Base-by-base conservation (phyloP, 106 monocot genomes). In the Agapanthus africanus region DNA sequence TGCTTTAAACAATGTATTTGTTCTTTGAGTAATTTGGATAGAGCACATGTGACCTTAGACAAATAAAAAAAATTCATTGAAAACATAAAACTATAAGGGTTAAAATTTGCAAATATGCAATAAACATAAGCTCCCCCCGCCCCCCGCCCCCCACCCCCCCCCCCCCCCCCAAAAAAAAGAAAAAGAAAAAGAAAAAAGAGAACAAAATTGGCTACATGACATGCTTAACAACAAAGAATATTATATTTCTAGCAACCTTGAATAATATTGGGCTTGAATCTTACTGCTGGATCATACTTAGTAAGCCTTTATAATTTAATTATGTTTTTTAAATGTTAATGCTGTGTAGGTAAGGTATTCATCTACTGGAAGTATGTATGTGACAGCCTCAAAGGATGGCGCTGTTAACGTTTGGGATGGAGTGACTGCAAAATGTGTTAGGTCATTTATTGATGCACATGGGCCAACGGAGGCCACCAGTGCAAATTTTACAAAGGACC, bases 361-460 rank as follows among this genome's bases (percentile, higher is more conserved):
- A 62, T 72, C 49, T 76, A 74, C 74, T 41, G 94, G 91, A 7
- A 75, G 77, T 40, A 62, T 83, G 68, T 95, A 95, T 78, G 88
- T 91, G 32, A 95, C 88, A 66, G 91, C 94, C 33, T 95, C 88
- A 39, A 95, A 95, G 79, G 95, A 95, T 84, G 95, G 95, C 46
- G 79, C 77, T 40, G 30, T 95, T 73, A 67, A 83, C 25, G 57
- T 91, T 68, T 95, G 91, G 88, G 95, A 95, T 80, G 91, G 91
- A 41, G 78, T 82, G 31, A 83, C 76, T 51, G 85, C 91, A 65
- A 78, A 86, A 37, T 95, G 85, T 77, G 79, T 95, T 19, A 78
- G 91, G 11, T 68, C 81, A 9, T 83, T 95, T 72, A 65, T 65
- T 71, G 81, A 78, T 18, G 95, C 95, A 63, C 95, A 95, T 82